Conservation (phyloP, 495 filamentous ascomycete species). For the Usnea hakonensis region DNA sequence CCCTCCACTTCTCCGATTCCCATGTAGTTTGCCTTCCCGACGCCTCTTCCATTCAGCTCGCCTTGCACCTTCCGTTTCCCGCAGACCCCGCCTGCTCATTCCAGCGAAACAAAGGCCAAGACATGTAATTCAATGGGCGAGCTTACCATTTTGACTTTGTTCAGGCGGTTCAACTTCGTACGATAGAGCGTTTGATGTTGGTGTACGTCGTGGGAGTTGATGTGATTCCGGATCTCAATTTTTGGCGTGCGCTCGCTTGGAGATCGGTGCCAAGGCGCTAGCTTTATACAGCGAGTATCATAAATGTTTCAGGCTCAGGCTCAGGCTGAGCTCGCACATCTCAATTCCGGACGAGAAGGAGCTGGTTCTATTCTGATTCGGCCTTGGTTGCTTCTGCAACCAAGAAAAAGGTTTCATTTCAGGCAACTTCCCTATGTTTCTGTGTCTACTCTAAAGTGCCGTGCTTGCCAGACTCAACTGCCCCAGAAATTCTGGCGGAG, state of each 20-base stretch:
- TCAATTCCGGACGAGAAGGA: not conserved
- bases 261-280: constrained; percentile 5
- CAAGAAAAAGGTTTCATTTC: not conserved
- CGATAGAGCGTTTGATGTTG: constrained; percentile 18
- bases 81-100: not conserved
- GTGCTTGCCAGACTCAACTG: not conserved
- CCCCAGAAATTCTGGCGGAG: not conserved
- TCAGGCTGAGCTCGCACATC: not conserved
- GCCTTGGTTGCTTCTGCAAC: too few relatives aligned
- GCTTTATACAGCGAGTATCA: not conserved
- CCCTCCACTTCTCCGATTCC: not conserved
- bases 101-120: not conserved
- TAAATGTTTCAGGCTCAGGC: not conserved
- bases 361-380: too few relatives aligned
- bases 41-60: not conserved
- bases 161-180: constrained; percentile 13
- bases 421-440: not conserved
- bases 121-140: not conserved
- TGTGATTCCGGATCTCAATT: constrained; percentile 2
- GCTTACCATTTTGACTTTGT: constrained; percentile 56
- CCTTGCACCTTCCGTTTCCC: not conserved
- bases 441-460: not conserved
- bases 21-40: too few relatives aligned
- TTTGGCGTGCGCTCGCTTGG: constrained; percentile 12
- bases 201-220: not conserved